Base-by-base conservation (phyloP, 2,329 filamentous ascomycete genomes). In the Aspergillus cejpii region DNA sequence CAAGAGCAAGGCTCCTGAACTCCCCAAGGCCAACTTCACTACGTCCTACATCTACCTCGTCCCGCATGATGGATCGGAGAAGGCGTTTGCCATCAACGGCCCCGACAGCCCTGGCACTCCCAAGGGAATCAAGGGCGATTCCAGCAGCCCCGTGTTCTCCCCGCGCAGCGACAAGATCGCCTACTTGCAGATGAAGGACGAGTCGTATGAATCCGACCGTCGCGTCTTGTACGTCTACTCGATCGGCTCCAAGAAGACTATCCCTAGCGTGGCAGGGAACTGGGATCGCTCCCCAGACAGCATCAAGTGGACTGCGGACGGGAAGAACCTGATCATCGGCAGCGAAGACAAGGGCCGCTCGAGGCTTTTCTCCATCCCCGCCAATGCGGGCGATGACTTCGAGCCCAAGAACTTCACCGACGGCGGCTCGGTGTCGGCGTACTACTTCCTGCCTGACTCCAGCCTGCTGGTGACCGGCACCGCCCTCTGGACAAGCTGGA, bases 171-270 rank as follows among this genome's bases (percentile, higher is more conserved):
- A 74, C 27, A 77, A 78, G 48, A 72, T 91, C 20, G 87, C 80
- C 1, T 95, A 94, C 62, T 74, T 87, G 23, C 80, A 85, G 49
- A 94, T 94, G 89, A 77, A 78, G 51, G 77, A 77, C 44, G 74
- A 79, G 41, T 80, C 84, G 47, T 94, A 95, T 62, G 89, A 96
- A 65, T 79, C 84, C 12, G 88, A 95, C 69, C 85, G 85, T 63
- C 68, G 68, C 36, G 65, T 67, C 2, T 58, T 74, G 37, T 75
- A 74, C 48, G 58, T 72, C 33, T 63, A 69, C 36, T 59, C 60
- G 11, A 46, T 68, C 39, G 57, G 58, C 45, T 58, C 59, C 2
- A 51, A 64, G 40, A 50, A 61, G 44, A 65, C 61, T 39, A 57
- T 78, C 40, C 60, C 57, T 2, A 52, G 58, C 17, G 48, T 73